A percentile compares a stretch with the other conserved stretches of the same genome.
Evolutionary conservation across 129 eudicot genomes (phyloP).

Genomic region (Lonicera japonica): DNA sequence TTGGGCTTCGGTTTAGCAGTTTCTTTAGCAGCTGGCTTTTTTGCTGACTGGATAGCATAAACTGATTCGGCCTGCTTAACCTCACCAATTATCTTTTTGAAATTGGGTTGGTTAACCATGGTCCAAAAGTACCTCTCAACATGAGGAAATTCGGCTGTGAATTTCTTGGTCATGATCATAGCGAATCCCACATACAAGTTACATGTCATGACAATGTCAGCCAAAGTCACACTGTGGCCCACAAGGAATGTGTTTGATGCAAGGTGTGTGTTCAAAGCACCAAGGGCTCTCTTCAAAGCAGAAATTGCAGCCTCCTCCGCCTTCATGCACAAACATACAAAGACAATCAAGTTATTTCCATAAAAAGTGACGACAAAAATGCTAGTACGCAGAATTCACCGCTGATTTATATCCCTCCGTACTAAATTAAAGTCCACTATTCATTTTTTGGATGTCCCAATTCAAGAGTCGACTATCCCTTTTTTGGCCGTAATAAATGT

Average conservation of each 20-base stretch:
- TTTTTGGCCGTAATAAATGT: no score
- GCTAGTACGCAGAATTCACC: no score
- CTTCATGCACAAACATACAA: constrained; percentile 24
- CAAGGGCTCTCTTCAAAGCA: constrained; percentile 58
- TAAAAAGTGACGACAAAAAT: no score
- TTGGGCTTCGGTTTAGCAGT: constrained; percentile 62
- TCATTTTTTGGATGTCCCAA: no score
- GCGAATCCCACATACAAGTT: constrained; percentile 44
- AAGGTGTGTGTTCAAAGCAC: constrained; percentile 58
- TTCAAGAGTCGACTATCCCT: no score
- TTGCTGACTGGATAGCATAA: constrained; percentile 52
- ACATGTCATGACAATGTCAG: constrained; percentile 61
- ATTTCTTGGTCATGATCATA: constrained; percentile 49
- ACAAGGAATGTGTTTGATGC: constrained; percentile 56
- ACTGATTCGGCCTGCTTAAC: constrained; percentile 48
- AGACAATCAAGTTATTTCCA: background rate
- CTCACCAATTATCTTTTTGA: constrained; percentile 62
- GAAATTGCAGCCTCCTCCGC: constrained; percentile 75
- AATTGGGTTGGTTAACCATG: constrained; percentile 79
- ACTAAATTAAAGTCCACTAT: no score
- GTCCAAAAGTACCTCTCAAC: constrained; percentile 99
- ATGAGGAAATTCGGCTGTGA: constrained; percentile 84
- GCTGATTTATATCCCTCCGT: no score
- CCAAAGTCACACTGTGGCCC: constrained; percentile 54
- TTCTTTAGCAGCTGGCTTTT: constrained; percentile 58